A percentile compares a stretch with the other conserved stretches of the same genome.
Evolutionary conservation across 2,329 filamentous ascomycete species (phyloP).

Genomic region (Cryphonectria naterciae): DNA sequence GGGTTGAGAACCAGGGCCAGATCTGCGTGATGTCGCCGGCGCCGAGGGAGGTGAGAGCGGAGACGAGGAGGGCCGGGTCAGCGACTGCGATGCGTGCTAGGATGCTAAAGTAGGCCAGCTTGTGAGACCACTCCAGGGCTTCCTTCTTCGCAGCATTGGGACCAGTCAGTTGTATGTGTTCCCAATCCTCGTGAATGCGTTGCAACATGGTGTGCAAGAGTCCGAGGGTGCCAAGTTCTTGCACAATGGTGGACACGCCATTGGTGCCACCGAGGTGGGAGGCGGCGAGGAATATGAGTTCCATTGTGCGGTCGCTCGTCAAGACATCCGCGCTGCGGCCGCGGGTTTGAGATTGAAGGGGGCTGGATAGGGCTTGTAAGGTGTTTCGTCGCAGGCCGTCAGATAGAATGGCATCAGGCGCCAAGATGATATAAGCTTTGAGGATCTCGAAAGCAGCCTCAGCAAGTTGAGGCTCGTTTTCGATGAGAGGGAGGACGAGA

Average conservation of each 20-base stretch:
- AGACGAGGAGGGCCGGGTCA: slow-evolving; percentile 70
- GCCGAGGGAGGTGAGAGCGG: slow-evolving; percentile 55
- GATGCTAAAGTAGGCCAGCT: slow-evolving; percentile 76
- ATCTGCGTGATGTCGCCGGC: slow-evolving; percentile 49
- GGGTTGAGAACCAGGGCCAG: slow-evolving; percentile 62
- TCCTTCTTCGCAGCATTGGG: slow-evolving; percentile 75
- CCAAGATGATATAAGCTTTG: slow-evolving; percentile 72
- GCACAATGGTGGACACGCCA: slow-evolving; percentile 66
- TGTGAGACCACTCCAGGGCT: slow-evolving; percentile 45
- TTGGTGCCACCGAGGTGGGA: slow-evolving; percentile 63
- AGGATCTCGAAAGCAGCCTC: slow-evolving; percentile 65
- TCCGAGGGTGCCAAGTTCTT: slow-evolving; percentile 66
- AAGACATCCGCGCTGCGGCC: slow-evolving; percentile 25
- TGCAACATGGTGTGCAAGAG: slow-evolving; percentile 67
- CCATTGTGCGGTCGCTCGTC: slow-evolving; percentile 62
- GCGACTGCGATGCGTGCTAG: slow-evolving; percentile 78
- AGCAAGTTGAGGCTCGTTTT: slow-evolving; percentile 67
- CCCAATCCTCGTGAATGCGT: slow-evolving; percentile 69
- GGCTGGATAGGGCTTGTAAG: slow-evolving; percentile 49
- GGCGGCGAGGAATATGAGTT: slow-evolving; percentile 67
- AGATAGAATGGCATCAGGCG: slow-evolving; percentile 67
- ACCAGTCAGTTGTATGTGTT: slow-evolving; percentile 80
- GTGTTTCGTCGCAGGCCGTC: slow-evolving; percentile 57
- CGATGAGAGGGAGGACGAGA: slow-evolving; percentile 67
- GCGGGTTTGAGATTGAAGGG: slow-evolving; percentile 18